phyloP scores from a whole-genome alignment of 371 early-diverging fungal genomes.

The Actinomucor elegans region DNA sequence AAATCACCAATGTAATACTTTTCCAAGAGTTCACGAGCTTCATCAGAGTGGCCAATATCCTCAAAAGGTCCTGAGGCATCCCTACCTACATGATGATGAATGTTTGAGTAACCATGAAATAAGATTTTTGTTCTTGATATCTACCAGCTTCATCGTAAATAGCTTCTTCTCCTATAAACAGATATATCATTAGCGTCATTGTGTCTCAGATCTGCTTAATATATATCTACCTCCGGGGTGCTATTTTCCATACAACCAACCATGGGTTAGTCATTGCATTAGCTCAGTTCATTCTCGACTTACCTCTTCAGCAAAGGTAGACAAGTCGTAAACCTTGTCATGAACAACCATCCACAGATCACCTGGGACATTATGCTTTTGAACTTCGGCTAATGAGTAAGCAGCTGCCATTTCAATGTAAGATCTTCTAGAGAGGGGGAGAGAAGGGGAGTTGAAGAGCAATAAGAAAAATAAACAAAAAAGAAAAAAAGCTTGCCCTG shows the following conservation, averaged over 20 bases:
- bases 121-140: too few species aligned
- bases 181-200: too few species aligned
- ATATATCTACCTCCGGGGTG: conserved; percentile 55
- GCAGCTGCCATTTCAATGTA: conserved; percentile 1
- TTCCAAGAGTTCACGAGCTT: conserved; percentile 44
- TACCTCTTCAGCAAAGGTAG: conserved; percentile 74
- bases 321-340: conserved; percentile 83
- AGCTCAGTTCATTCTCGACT: too few species aligned
- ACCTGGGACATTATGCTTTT: conserved; percentile 51
- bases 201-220: too few species aligned
- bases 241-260: too few species aligned
- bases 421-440: not conserved
- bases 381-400: conserved; percentile 48
- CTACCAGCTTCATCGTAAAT: conserved; percentile 59
- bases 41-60: conserved; percentile 86
- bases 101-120: conserved; percentile 10
- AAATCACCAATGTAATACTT: conserved; percentile 39
- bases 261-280: too few species aligned
- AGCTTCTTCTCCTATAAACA: conserved; percentile 65
- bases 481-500: not conserved
- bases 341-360: conserved; percentile 73
- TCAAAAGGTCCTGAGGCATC: conserved; percentile 89
- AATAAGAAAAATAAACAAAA: not conserved
- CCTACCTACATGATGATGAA: conserved; percentile 53
- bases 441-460: not conserved